Conservation (phyloP, 768 basidiomycete species). For the Naganishia antarctica region DNA sequence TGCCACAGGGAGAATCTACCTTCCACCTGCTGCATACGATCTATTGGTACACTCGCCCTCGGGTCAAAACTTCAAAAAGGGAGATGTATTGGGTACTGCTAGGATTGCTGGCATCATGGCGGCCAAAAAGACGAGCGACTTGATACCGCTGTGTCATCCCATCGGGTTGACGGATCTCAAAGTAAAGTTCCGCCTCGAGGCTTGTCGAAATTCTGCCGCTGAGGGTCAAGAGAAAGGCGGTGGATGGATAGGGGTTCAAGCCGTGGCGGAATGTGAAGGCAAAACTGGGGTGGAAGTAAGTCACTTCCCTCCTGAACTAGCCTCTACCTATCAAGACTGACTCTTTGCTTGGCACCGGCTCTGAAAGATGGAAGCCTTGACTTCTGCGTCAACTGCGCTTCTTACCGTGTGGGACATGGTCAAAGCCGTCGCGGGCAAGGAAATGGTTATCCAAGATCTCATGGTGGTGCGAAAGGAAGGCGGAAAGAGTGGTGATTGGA, state of each 20-base stretch:
- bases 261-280: slow-evolving; percentile 69
- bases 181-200: slow-evolving; percentile 54
- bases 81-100: slow-evolving; percentile 46
- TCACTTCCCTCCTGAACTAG: too few species aligned
- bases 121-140: slow-evolving; percentile 71
- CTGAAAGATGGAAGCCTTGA: slow-evolving; percentile 86
- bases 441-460: slow-evolving; percentile 71
- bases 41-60: slow-evolving; percentile 57
- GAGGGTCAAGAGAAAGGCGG: slow-evolving; percentile 26
- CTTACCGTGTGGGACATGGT: slow-evolving; percentile 92
- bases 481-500: slow-evolving; percentile 70
- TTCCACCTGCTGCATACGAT: slow-evolving; percentile 63
- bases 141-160: slow-evolving; percentile 85
- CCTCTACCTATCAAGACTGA: background rate
- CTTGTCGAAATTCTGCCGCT: slow-evolving; percentile 49
- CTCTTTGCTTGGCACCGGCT: too few species aligned
- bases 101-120: slow-evolving; percentile 85
- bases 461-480: slow-evolving; percentile 65
- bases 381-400: slow-evolving; percentile 70
- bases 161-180: slow-evolving; percentile 66
- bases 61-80: slow-evolving; percentile 36
- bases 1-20: slow-evolving; percentile 67
- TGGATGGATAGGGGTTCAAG: slow-evolving; percentile 60
- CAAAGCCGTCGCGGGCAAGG: slow-evolving; percentile 79
- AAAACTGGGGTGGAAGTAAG: slow-evolving; percentile 66